Base-by-base conservation (phyloP, 495 filamentous ascomycete genomes). In the Durotheca rogersii region DNA sequence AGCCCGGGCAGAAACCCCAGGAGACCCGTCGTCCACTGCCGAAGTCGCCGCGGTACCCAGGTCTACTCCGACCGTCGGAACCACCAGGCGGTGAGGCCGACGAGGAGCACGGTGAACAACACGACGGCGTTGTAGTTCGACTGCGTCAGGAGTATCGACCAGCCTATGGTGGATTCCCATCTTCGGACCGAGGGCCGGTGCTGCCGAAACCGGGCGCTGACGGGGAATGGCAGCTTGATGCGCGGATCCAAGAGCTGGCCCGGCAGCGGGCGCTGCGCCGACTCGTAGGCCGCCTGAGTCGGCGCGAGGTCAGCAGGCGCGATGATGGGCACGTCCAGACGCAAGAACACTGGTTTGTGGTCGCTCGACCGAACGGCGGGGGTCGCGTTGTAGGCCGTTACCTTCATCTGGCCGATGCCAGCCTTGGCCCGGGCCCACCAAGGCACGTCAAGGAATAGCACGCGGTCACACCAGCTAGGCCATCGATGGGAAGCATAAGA, bases 391-490 rank as follows among this genome's bases (percentile, higher is more conserved):
- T 98, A 98, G 25, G 69, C 74, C 9, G 72, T 60, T 1, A 84
- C 65, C 16, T 67, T 68, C 36, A 83, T 79, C 54, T 49, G 65
- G 37, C 55, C 42, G 4, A 66, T 51, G 6, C 53, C 38, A 2
- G 44, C 44, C 1, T 38, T 29, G 7, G 39, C 44, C 15, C 6
- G 11, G 64, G 52, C 19, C 72, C 79, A 82, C 9, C 65, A 47
- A 4, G 84, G 81, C 9, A 80, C 51, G n/a, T 84, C 79, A 10
- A 89, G 74, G 60, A 81, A 96, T 12, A 98, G 70, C 32, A 98
- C 84, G 9, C 93, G 82, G 66, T 98, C 93, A 53, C 89, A 94
- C 92, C 93, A 98, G 61, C 86, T 86, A 1, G 93, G 93, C 81
- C 85, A 95, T 30, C 93, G 83, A 60, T 88, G 83, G 34, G 67